phyloP scores from a whole-genome alignment of 2,329 filamentous ascomycete species.

The Colletotrichum musae region DNA sequence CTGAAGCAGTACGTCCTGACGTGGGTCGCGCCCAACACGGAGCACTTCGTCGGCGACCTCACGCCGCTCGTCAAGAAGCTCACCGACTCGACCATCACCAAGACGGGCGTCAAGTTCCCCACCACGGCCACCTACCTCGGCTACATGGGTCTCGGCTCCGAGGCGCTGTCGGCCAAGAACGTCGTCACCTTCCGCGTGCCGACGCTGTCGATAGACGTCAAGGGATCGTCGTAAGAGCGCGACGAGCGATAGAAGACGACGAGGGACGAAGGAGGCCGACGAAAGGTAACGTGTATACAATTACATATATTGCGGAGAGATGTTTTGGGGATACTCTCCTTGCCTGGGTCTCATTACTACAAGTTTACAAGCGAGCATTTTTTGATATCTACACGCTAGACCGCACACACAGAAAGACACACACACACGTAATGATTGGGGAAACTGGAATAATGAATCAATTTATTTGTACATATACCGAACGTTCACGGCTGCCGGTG shows the following conservation, averaged over 20 bases:
- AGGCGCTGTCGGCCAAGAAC: conserved; percentile 59
- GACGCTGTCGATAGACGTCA: conserved; percentile 52
- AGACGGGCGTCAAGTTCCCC: conserved; percentile 52
- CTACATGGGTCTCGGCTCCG: conserved; percentile 66
- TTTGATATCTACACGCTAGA: conserved; percentile 39
- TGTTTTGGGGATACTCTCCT: not conserved
- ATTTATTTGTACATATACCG: conserved; percentile 23
- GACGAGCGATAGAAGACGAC: not conserved
- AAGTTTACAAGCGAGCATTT: conserved; percentile 36
- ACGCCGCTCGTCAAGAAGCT: conserved; percentile 60
- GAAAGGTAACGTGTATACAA: conserved; percentile 34
- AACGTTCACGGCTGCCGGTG: too few species aligned
- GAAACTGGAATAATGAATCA: conserved; percentile 34
- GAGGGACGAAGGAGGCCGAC: not conserved
- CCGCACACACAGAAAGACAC: not conserved
- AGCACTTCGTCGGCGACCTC: conserved; percentile 63
- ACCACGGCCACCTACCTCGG: conserved; percentile 62
- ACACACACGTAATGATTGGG: conserved; percentile 30
- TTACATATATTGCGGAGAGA: not conserved
- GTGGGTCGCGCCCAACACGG: conserved; percentile 58
- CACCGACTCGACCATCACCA: conserved; percentile 45
- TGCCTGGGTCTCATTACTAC: not conserved
- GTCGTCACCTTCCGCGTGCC: conserved; percentile 66
- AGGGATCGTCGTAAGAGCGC: conserved; percentile 11
- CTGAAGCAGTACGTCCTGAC: conserved; percentile 63